A percentile compares a stretch with the other conserved stretches of the same genome.
Evolutionary conservation across 1,284 basidiomycete genomes (phyloP).

Genomic region (Ganoderma resinaceum): DNA sequence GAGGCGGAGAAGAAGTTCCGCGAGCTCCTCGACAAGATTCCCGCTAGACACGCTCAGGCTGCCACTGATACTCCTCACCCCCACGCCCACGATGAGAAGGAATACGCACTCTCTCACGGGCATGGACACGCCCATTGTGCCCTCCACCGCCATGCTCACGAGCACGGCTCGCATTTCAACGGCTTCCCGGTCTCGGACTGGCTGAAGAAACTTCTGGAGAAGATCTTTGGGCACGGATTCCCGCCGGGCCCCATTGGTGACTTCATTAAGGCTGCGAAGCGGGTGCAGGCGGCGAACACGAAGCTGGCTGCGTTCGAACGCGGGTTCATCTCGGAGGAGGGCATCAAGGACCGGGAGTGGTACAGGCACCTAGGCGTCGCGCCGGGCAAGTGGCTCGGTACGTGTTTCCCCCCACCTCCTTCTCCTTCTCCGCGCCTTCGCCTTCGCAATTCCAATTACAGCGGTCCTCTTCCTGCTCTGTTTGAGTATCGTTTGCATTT

Average conservation of each 20-base stretch:
- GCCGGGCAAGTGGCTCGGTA: slow-evolving; percentile 90
- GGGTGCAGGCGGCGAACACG: slow-evolving; percentile 73
- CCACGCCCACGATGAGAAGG: neutral
- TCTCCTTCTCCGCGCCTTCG: too few relatives aligned
- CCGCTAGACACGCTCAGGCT: slow-evolving; percentile 4
- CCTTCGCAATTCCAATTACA: neutral
- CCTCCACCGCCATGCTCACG: neutral
- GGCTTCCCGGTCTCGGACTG: slow-evolving; percentile 28
- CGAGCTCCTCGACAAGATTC: slow-evolving; percentile 43
- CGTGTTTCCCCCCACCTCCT: slow-evolving; percentile 32
- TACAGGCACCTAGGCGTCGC: slow-evolving; percentile 88
- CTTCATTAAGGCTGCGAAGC: slow-evolving; percentile 66
- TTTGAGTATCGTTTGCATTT: neutral
- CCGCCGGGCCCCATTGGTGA: slow-evolving; percentile 22
- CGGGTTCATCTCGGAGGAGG: slow-evolving; percentile 84
- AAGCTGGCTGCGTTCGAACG: slow-evolving; percentile 81
- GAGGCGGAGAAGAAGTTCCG: slow-evolving; percentile 44
- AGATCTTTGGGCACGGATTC: slow-evolving; percentile 24
- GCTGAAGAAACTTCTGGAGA: slow-evolving; percentile 30
- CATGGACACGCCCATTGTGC: neutral
- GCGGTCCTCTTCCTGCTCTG: neutral
- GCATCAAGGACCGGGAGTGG: slow-evolving; percentile 86
- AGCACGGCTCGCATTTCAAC: neutral
- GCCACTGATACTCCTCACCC: neutral
- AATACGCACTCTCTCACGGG: neutral